Evolutionary conservation across 192 early-diverging fungal species (phyloP).

Genomic region (Dimargaris cristalligena): DNA sequence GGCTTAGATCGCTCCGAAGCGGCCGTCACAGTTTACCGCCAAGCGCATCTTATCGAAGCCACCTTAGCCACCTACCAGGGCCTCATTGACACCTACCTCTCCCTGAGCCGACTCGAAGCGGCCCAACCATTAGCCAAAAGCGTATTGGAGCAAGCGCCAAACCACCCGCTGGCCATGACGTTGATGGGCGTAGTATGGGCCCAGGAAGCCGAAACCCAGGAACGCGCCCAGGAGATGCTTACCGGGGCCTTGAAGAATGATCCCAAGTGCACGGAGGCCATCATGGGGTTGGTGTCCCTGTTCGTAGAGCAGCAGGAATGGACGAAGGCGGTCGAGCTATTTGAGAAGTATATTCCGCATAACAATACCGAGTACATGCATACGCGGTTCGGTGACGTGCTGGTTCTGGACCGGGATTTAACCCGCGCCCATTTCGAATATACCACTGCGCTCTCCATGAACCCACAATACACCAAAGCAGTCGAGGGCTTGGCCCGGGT

Average conservation of each 20-base stretch:
- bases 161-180: slow-evolving; percentile 16
- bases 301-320: slow-evolving; percentile 13
- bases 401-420: slow-evolving; percentile 24
- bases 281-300: slow-evolving; percentile 22
- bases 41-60: slow-evolving; percentile 14
- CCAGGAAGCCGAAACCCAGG: slow-evolving; percentile 19
- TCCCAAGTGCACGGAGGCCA: slow-evolving; percentile 14
- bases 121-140: slow-evolving; percentile 18
- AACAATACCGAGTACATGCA: slow-evolving; percentile 25
- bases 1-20: slow-evolving; percentile 15
- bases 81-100: background rate
- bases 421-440: slow-evolving; percentile 23
- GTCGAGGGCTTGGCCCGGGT: slow-evolving; percentile 19
- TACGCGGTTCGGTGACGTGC: slow-evolving; percentile 23
- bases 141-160: slow-evolving; percentile 20
- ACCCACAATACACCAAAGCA: slow-evolving; percentile 21
- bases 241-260: slow-evolving; percentile 16
- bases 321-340: slow-evolving; percentile 12
- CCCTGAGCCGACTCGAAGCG: slow-evolving; percentile 11
- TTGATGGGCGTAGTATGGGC: slow-evolving; percentile 22
- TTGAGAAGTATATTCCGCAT: slow-evolving; percentile 19
- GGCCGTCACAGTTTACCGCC: slow-evolving; percentile 15
- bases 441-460: slow-evolving; percentile 17
- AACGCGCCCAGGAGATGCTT: slow-evolving; percentile 14
- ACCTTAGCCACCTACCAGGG: background rate